Evolutionary conservation across 331 rosid genomes (phyloP).

Genomic region (Acacia pycnantha): DNA sequence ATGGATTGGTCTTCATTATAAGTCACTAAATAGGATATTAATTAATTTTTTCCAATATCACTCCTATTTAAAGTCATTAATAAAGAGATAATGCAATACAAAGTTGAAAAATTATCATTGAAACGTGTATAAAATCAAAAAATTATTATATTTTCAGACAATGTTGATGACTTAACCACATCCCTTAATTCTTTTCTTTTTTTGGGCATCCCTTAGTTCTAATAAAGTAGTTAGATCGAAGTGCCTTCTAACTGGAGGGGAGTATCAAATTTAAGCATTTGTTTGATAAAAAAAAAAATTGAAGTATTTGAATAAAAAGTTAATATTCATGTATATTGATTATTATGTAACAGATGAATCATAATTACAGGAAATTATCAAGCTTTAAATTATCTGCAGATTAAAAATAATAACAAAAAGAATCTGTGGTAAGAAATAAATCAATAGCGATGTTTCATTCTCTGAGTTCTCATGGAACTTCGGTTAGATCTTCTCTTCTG

Average conservation of each 20-base stretch:
- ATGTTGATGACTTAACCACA: not conserved
- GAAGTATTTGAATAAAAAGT: too few species aligned
- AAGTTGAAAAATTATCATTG: too few species aligned
- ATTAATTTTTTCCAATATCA: not conserved
- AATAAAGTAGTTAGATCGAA: not conserved
- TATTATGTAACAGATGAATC: too few species aligned
- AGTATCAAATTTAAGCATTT: not conserved
- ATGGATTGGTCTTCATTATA: too few species aligned
- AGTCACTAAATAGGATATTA: not conserved
- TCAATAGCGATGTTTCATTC: not conserved
- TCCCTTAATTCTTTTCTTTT: too few species aligned
- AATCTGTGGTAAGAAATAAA: not conserved
- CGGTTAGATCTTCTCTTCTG: constrained; percentile 36
- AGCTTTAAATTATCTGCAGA: too few species aligned
- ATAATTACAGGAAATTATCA: too few species aligned
- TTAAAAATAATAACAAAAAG: not conserved
- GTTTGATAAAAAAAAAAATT: too few species aligned
- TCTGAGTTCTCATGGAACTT: constrained; percentile 29
- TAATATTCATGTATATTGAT: too few species aligned
- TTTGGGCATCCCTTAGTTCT: too few species aligned
- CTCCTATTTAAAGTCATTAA: not conserved
- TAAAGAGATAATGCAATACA: not conserved
- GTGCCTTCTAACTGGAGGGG: not conserved
- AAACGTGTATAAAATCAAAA: too few species aligned
- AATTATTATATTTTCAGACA: too few species aligned